phyloP scores from a whole-genome alignment of 2,329 filamentous ascomycete species.

The Verticillium zaregamsianum region DNA sequence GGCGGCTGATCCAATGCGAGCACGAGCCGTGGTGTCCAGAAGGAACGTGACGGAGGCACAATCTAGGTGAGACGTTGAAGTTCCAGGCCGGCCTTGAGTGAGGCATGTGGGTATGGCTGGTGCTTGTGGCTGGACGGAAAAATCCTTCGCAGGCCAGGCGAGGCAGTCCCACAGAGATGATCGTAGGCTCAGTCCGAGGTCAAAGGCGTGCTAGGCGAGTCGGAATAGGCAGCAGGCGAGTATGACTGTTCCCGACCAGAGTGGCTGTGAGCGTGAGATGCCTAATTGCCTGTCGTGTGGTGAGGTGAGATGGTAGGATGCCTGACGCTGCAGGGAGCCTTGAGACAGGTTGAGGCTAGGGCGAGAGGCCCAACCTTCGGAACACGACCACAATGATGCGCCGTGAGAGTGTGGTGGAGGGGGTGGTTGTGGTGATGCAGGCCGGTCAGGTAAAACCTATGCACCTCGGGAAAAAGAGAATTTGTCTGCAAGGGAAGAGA shows the following conservation, averaged over 20 bases:
- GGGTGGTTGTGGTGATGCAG: not conserved
- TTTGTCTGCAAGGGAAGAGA: not conserved
- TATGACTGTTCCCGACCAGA: not conserved
- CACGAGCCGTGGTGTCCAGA: not conserved
- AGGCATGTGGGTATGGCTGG: not conserved
- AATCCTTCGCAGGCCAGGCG: not conserved
- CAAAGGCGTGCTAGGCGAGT: not conserved
- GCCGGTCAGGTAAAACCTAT: not conserved
- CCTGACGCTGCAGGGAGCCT: not conserved
- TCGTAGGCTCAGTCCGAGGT: not conserved
- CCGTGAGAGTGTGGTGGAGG: not conserved
- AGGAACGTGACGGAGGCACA: not conserved
- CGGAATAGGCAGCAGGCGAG: not conserved
- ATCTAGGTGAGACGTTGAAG: not conserved
- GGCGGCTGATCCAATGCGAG: not conserved
- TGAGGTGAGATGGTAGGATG: not conserved
- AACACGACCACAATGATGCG: not conserved
- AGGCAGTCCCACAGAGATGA: not conserved
- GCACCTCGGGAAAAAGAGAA: not conserved
- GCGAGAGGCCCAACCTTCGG: not conserved
- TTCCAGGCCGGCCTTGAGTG: not conserved
- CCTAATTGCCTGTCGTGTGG: not conserved
- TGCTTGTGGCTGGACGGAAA: not conserved
- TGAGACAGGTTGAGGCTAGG: not conserved
- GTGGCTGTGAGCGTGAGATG: not conserved